phyloP scores from a whole-genome alignment of 345 rosid genomes.

The Heritiera fomes region DNA sequence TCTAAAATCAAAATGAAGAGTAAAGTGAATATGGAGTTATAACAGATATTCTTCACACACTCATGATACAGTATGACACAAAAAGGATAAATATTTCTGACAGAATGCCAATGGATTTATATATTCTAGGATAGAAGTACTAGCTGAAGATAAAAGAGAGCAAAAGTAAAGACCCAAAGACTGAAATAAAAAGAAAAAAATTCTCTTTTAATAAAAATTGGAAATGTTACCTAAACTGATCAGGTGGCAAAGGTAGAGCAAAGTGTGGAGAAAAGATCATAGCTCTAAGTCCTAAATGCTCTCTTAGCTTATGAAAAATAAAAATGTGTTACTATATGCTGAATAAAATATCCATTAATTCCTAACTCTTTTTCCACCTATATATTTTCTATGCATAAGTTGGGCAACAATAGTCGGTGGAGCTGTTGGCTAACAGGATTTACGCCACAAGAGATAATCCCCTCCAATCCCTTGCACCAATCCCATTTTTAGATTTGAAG shows the following conservation, averaged over 20 bases:
- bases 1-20: neutral
- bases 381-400: neutral
- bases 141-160: neutral
- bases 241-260: neutral
- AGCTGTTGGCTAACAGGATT: slow-evolving; percentile 12
- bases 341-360: neutral
- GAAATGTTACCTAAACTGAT: neutral
- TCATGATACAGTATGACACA: neutral
- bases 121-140: neutral
- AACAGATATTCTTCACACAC: neutral
- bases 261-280: neutral
- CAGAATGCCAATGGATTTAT: neutral
- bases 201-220: neutral
- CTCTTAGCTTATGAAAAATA: neutral
- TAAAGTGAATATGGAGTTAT: neutral
- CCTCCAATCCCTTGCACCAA: neutral
- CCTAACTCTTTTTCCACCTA: neutral
- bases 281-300: neutral
- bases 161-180: neutral
- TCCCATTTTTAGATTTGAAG: neutral
- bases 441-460: neutral
- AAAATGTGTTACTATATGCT: neutral
- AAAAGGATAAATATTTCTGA: neutral
- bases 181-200: slow-evolving; percentile 6
- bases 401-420: neutral